A percentile compares a stretch with the other conserved stretches of the same genome.
Conservation (phyloP, 2,329 filamentous ascomycete genomes). For the Clarireedia hainanense region DNA sequence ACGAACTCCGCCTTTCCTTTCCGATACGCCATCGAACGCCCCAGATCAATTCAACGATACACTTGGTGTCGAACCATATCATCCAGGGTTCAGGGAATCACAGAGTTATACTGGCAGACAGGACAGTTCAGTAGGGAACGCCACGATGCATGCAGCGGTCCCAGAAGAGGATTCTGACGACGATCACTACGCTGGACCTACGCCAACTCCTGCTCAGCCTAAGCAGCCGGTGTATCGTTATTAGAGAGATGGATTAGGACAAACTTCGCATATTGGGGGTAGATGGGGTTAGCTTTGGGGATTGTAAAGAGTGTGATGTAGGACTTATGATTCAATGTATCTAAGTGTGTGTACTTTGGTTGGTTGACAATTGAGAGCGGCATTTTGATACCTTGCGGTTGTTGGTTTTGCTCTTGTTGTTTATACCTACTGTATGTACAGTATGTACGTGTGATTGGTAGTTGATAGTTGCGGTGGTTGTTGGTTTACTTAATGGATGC, state of each 20-base stretch:
- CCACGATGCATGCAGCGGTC: constrained; percentile 25
- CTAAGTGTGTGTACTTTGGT: too few species aligned
- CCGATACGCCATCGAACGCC: constrained; percentile 16
- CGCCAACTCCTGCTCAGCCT: neutral
- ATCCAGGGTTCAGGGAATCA: constrained; percentile 27
- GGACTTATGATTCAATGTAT: too few species aligned
- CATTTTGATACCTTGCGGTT: too few species aligned
- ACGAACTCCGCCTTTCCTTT: constrained; percentile 19
- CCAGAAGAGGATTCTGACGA: constrained; percentile 10
- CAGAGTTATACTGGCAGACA: constrained; percentile 23
- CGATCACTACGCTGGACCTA: constrained; percentile 14
- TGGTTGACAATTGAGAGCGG: too few species aligned
- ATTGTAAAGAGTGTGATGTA: neutral
- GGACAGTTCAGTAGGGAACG: constrained; percentile 18
- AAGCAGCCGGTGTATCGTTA: constrained; percentile 25
- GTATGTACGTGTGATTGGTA: too few species aligned
- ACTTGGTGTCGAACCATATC: constrained; percentile 28
- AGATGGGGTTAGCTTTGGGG: neutral
- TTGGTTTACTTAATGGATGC: too few species aligned
- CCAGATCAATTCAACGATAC: constrained; percentile 26
- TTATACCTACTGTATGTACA: too few species aligned
- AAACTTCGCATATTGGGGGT: neutral
- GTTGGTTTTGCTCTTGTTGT: too few species aligned
- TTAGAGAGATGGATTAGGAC: constrained; percentile 4
- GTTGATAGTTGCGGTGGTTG: too few species aligned